These are phyloP conservation scores for Hymenoscyphus linearis DNA, from an alignment of 2,329 filamentous ascomycete species.

Conservation along the genomic window DNA sequence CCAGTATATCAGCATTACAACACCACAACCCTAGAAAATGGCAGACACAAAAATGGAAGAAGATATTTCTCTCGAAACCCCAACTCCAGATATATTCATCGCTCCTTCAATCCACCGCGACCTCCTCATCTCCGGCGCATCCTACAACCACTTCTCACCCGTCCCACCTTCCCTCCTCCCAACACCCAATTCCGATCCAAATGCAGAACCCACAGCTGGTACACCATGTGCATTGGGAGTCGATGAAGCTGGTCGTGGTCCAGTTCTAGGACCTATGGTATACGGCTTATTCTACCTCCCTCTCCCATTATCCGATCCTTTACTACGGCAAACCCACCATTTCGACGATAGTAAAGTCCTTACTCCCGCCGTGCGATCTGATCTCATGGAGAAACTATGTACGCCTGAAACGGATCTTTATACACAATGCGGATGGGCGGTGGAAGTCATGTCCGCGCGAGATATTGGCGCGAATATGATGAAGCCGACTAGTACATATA, in stretches of 20 bases:
- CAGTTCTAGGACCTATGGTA: conserved; percentile 80
- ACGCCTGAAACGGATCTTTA: conserved; percentile 54
- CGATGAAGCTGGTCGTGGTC: conserved; percentile 89
- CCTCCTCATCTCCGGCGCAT: conserved; percentile 56
- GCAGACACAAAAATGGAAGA: conserved; percentile 31
- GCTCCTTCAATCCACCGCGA: conserved; percentile 62
- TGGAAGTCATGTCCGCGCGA: conserved; percentile 68
- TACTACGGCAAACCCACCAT: conserved; percentile 73
- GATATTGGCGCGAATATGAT: conserved; percentile 35
- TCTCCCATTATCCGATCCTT: conserved; percentile 59
- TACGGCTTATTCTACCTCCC: conserved; percentile 74
- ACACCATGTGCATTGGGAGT: conserved; percentile 76
- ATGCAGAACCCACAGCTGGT: conserved; percentile 31
- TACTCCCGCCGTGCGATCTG: conserved; percentile 70
- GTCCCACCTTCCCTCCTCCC: conserved; percentile 57
- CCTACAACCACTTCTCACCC: conserved; percentile 67
- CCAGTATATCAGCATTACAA: neutral
- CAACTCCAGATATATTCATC: conserved; percentile 45
- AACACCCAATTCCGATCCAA: conserved; percentile 16
- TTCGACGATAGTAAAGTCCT: conserved; percentile 96
- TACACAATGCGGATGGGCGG: conserved; percentile 75
- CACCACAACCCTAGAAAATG: conserved; percentile 27
- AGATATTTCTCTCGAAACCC: conserved; percentile 32
- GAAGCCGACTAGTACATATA: conserved; percentile 54
- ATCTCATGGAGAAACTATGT: conserved; percentile 67